Percentiles rank a stretch among this genome's conserved stretches.
Conservation (phyloP, 768 basidiomycete species). For the Asterophora parasitica region DNA sequence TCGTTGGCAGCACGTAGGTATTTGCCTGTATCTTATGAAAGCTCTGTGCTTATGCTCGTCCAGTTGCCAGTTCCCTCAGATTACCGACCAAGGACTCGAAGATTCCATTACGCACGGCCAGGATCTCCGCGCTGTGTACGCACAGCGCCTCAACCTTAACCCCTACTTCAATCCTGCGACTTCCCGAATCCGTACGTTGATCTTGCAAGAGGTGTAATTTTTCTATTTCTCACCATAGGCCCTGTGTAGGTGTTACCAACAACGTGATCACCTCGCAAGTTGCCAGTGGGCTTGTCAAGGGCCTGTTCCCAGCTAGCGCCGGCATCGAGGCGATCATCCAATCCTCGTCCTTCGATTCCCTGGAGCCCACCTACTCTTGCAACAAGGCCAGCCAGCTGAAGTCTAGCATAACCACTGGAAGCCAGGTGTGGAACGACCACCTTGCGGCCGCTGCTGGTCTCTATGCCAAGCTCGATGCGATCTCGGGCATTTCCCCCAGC, state of each 20-base stretch:
- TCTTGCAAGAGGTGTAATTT: neutral
- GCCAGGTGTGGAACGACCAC: slow-evolving; percentile 38
- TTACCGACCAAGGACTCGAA: slow-evolving; percentile 38
- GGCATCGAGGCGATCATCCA: slow-evolving; percentile 34
- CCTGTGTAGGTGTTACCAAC: slow-evolving; percentile 40
- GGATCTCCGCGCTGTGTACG: slow-evolving; percentile 44
- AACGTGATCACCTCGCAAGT: slow-evolving; percentile 52
- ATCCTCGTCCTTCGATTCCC: slow-evolving; percentile 37
- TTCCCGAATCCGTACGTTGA: slow-evolving; percentile 33
- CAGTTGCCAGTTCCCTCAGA: slow-evolving; percentile 49
- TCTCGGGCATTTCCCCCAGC: slow-evolving; percentile 34
- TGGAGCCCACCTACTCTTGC: slow-evolving; percentile 45
- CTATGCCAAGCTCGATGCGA: slow-evolving; percentile 36
- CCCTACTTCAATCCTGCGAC: slow-evolving; percentile 25
- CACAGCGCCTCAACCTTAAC: slow-evolving; percentile 33
- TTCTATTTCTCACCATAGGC: neutral
- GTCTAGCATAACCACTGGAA: slow-evolving; percentile 34
- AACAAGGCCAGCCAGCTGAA: slow-evolving; percentile 29
- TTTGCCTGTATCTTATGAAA: neutral
- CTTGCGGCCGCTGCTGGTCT: slow-evolving; percentile 32
- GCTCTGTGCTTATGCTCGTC: neutral
- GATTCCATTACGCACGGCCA: slow-evolving; percentile 42
- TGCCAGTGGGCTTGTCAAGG: slow-evolving; percentile 39
- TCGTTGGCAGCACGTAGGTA: slow-evolving; percentile 36
- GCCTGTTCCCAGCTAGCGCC: slow-evolving; percentile 38